Conservation (phyloP, 2,329 filamentous ascomycete genomes). For the Aspergillus ruber region DNA sequence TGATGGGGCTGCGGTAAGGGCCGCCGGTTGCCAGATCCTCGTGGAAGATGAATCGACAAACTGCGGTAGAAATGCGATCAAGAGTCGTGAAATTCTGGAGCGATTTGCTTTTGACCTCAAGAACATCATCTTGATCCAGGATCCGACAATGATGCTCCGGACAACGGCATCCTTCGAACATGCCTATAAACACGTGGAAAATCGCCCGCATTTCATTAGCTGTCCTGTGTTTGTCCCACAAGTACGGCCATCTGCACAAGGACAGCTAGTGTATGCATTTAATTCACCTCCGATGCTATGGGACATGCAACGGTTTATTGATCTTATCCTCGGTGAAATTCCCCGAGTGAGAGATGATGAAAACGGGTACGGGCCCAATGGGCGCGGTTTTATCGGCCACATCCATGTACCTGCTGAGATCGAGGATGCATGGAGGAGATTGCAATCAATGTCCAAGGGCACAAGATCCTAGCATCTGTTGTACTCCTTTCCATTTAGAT, state of each 20-base stretch:
- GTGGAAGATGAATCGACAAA: conserved; percentile 43
- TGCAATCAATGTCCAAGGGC: not conserved
- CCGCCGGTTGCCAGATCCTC: conserved; percentile 25
- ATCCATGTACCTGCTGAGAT: conserved; percentile 36
- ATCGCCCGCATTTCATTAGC: conserved; percentile 16
- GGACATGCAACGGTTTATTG: conserved; percentile 34
- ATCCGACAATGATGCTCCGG: conserved; percentile 42
- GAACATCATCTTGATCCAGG: conserved; percentile 34
- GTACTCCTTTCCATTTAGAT: too few relatives aligned
- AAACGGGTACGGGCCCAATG: conserved; percentile 40
- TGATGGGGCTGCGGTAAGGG: conserved; percentile 16
- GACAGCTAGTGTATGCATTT: conserved; percentile 5
- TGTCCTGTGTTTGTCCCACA: conserved; percentile 16
- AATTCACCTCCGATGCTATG: conserved; percentile 23
- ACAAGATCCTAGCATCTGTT: too few relatives aligned
- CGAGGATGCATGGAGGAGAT: conserved; percentile 26
- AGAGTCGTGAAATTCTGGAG: conserved; percentile 32
- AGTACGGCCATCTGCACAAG: conserved; percentile 3
- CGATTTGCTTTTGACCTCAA: conserved; percentile 15
- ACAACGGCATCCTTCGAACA: conserved; percentile 39
- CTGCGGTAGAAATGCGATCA: conserved; percentile 40
- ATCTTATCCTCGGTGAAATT: conserved; percentile 40
- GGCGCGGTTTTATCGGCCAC: conserved; percentile 40
- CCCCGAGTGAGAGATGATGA: conserved; percentile 39
- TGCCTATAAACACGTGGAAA: conserved; percentile 22